Evolutionary conservation across 2,329 filamentous ascomycete species (phyloP).

Genomic region (Chaetoscypha palmicola): DNA sequence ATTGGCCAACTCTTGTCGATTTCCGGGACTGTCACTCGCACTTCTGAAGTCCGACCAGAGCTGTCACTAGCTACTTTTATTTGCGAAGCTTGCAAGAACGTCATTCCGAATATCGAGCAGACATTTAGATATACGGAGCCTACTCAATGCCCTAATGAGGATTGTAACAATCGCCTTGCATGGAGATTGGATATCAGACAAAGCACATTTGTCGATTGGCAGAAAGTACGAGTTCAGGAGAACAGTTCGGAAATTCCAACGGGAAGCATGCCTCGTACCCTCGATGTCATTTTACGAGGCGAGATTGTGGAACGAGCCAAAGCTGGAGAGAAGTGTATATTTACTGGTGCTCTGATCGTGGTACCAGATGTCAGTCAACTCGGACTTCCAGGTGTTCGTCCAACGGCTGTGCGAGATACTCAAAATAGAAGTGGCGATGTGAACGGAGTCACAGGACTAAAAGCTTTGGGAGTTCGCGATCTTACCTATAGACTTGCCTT

Average conservation of each 20-base stretch:
- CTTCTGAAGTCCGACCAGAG: slow-evolving; percentile 93
- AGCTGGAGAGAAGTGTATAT: slow-evolving; percentile 96
- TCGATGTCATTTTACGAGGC: slow-evolving; percentile 92
- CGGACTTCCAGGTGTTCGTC: slow-evolving; percentile 75
- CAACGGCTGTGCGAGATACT: slow-evolving; percentile 79
- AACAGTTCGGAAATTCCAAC: slow-evolving; percentile 98
- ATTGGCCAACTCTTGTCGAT: slow-evolving; percentile 93
- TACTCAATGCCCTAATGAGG: slow-evolving; percentile 83
- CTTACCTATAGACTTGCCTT: slow-evolving; percentile 96
- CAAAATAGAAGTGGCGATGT: slow-evolving; percentile 71
- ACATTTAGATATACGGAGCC: slow-evolving; percentile 97
- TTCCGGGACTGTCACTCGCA: slow-evolving; percentile 92
- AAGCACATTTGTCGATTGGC: slow-evolving; percentile 98
- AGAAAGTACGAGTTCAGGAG: slow-evolving; percentile 96
- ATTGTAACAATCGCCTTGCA: slow-evolving; percentile 81
- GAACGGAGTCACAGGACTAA: slow-evolving; percentile 78
- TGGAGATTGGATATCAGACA: slow-evolving; percentile 97
- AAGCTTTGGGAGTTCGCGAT: slow-evolving; percentile 88
- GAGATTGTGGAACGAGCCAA: slow-evolving; percentile 98
- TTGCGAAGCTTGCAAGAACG: slow-evolving; percentile 79
- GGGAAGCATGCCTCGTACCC: slow-evolving; percentile 95
- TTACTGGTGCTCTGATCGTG: slow-evolving; percentile 92
- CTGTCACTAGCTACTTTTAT: slow-evolving; percentile 86
- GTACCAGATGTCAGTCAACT: slow-evolving; percentile 96
- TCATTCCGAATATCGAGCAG: slow-evolving; percentile 88